Base-by-base conservation (phyloP, 2,329 filamentous ascomycete genomes). In the Cytospora chrysosperma region DNA sequence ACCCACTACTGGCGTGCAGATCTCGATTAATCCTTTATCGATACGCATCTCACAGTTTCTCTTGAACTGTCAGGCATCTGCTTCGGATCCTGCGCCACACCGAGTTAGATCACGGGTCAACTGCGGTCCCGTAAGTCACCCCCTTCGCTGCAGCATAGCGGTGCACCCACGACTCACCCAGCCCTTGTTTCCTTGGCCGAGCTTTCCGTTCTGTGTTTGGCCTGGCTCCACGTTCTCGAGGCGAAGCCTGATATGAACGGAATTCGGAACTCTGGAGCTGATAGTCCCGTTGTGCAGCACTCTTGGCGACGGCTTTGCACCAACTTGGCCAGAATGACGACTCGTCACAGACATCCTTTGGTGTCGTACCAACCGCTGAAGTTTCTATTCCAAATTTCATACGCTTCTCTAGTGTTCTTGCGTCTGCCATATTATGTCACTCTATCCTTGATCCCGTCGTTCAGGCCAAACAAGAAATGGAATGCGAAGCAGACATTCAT, bases 401-500 rank as follows among this genome's bases (percentile, higher is more conserved):
- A 60, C 34, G 26, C 51, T 17, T 13, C 30, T 21, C 37, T 27
- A 7, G 47, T 60, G 19, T 17, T 65, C 15, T 10, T 52, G 24
- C 61, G 60, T 10, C 56, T 65, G n/a, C 64, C 64, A 9, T 58
- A 58, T 8, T 66, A 57, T 57, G 26, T 50, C 8, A 28, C n/a
- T 17, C 21, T 56, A 3, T 52, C 62, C 51, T 55, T 65, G 3
- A 52, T 65, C 12, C 62, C 58, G 15, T 27, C 50, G 19, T 43
- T 56, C 8, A 49, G 65, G 59, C 65, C 65, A 7, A 32, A 59
- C 56, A 53, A 59, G 10, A 61, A 21, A 49, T 67, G 65, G 62
- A 65, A n/a, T 1, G 58, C 55, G 3, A 64, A 65, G 56, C 62
- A 67, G 43, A 59, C 62, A n/a, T 62, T 67, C 37, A 67, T 67